Percentiles rank a stretch among this genome's conserved stretches.
These are phyloP conservation scores for Aspergillus cejpii DNA, from an alignment of 2,329 filamentous ascomycete species.

Conservation along the genomic window DNA sequence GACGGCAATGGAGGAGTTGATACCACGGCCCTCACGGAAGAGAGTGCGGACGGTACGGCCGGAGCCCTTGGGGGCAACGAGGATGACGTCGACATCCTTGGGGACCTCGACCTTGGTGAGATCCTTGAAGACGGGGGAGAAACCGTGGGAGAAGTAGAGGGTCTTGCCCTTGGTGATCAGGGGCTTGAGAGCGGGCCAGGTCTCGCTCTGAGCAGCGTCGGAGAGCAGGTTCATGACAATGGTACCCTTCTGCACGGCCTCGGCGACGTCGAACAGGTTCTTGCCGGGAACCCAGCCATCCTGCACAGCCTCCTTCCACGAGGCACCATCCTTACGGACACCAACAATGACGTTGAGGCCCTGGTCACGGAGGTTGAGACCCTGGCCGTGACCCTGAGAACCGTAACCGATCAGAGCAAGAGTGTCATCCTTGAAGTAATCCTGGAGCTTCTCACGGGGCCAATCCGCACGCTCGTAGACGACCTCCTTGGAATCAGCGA, in stretches of 20 bases:
- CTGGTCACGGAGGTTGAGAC: constrained; percentile 99
- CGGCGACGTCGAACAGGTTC: constrained; percentile 97
- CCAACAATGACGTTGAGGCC: constrained; percentile 98
- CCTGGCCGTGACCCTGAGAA: constrained; percentile 97
- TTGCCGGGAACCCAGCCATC: constrained; percentile 98
- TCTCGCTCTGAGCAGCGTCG: constrained; percentile 97
- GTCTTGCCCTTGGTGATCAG: constrained; percentile 99
- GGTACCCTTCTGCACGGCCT: constrained; percentile 87
- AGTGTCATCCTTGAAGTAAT: constrained; percentile 99
- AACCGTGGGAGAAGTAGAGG: constrained; percentile 99
- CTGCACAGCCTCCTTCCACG: constrained; percentile 94
- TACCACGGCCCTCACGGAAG: constrained; percentile 98
- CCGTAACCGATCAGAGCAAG: constrained; percentile 98
- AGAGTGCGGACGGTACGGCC: constrained; percentile 97
- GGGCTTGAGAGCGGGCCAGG: constrained; percentile 97
- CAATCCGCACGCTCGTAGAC: constrained; percentile 98
- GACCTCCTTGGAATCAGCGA: constrained; percentile 88
- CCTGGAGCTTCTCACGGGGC: constrained; percentile 97
- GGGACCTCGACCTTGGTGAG: constrained; percentile 98
- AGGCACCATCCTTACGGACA: constrained; percentile 96
- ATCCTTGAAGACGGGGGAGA: constrained; percentile 99
- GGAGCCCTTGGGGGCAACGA: constrained; percentile 97
- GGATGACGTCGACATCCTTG: constrained; percentile 95
- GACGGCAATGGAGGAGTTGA: constrained; percentile 98
- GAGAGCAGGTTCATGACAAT: constrained; percentile 99